A percentile compares a stretch with the other conserved stretches of the same genome.
phyloP scores from a whole-genome alignment of 164 flowering plant species.

The Buxus sempervirens region DNA sequence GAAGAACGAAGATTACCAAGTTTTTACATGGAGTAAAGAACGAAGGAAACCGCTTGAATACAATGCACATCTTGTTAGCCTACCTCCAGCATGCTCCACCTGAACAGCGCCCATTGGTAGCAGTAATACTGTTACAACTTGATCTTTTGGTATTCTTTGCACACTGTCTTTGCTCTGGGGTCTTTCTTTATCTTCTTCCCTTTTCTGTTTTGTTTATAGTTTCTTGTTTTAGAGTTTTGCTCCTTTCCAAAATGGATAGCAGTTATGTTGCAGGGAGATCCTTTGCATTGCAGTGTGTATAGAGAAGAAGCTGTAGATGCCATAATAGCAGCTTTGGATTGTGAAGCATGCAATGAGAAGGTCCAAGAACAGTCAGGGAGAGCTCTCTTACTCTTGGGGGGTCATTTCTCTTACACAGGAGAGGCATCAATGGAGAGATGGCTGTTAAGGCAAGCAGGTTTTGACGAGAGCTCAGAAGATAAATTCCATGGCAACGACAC shows the following conservation, averaged over 20 bases:
- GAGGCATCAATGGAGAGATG: slow-evolving; percentile 43
- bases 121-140: slow-evolving; percentile 56
- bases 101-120: slow-evolving; percentile 53
- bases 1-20: slow-evolving; percentile 36
- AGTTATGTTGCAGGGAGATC: slow-evolving; percentile 60
- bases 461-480: slow-evolving; percentile 21
- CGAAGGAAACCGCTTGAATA: slow-evolving; percentile 45
- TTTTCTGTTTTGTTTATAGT: neutral
- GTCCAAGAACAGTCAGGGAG: slow-evolving; percentile 52
- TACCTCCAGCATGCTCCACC: slow-evolving; percentile 46
- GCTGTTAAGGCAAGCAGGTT: slow-evolving; percentile 57
- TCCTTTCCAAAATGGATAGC: slow-evolving; percentile 21
- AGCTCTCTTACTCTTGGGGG: slow-evolving; percentile 53
- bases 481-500: slow-evolving; percentile 23
- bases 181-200: neutral
- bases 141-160: slow-evolving; percentile 59
- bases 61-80: slow-evolving; percentile 53
- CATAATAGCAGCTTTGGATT: slow-evolving; percentile 37
- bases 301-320: slow-evolving; percentile 68
- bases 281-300: slow-evolving; percentile 39
- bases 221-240: neutral
- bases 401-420: slow-evolving; percentile 43
- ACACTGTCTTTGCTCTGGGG: slow-evolving; percentile 1
- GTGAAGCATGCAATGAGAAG: slow-evolving; percentile 23
- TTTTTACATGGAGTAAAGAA: slow-evolving; percentile 36